Percentiles rank a stretch among this genome's conserved stretches.
Evolutionary conservation across 2,329 filamentous ascomycete species (phyloP).

Genomic region (Ramularia endophylla): DNA sequence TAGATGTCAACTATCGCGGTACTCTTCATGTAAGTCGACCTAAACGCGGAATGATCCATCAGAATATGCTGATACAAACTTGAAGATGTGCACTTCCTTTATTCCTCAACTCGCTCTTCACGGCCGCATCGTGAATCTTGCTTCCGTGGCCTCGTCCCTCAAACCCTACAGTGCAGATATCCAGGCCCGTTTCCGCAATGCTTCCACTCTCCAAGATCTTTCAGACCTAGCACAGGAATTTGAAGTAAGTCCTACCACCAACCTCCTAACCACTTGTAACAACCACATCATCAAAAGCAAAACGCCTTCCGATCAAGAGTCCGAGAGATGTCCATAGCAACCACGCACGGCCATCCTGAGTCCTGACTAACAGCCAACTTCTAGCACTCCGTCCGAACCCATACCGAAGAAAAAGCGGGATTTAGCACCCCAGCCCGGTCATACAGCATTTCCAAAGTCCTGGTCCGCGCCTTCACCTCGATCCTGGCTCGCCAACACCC

Average conservation of each 20-base stretch:
- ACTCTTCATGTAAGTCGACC: conserved; percentile 29
- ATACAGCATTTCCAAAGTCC: conserved; percentile 33
- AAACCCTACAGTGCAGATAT: conserved; percentile 25
- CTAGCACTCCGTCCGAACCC: conserved; percentile 16
- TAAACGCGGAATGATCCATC: neutral
- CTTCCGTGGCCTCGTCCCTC: conserved; percentile 28
- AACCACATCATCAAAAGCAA: conserved; percentile 1
- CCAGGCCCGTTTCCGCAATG: conserved; percentile 22
- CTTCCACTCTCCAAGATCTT: conserved; percentile 22
- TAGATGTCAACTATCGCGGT: conserved; percentile 33
- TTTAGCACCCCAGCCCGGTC: conserved; percentile 24
- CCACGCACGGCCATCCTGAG: neutral
- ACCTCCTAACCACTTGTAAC: no score
- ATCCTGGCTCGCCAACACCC: conserved; percentile 29
- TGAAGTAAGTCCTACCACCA: conserved; percentile 18
- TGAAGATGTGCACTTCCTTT: conserved; percentile 32
- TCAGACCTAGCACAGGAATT: conserved; percentile 29
- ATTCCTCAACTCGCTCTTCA: conserved; percentile 22
- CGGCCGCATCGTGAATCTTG: conserved; percentile 34
- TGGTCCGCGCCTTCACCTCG: conserved; percentile 29
- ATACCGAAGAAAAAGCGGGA: conserved; percentile 22
- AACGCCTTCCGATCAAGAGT: neutral
- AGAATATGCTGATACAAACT: no score
- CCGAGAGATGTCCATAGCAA: neutral
- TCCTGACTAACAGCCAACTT: no score